A percentile compares a stretch with the other conserved stretches of the same genome.
Evolutionary conservation across 2,329 filamentous ascomycete genomes (phyloP).

Genomic region (Capronia americana): DNA sequence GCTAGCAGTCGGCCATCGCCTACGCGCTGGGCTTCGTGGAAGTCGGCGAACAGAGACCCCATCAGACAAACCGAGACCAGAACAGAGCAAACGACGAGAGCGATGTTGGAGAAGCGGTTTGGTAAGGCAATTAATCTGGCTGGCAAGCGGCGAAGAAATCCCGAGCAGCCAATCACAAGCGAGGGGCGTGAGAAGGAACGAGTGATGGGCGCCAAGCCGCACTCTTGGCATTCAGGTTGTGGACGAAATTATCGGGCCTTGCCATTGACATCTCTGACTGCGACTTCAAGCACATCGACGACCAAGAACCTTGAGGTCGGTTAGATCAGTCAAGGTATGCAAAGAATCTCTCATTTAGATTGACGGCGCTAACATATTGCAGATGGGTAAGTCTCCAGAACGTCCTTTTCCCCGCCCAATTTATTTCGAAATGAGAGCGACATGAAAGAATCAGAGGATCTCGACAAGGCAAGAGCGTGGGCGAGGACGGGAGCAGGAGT

Average conservation of each 20-base stretch:
- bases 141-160: constrained; percentile 13
- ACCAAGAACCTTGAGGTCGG: constrained; percentile 45
- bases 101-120: neutral
- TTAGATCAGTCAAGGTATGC: constrained; percentile 57
- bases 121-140: neutral
- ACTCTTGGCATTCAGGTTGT: constrained; percentile 30
- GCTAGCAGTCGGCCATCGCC: constrained; percentile 76
- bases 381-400: constrained; percentile 67
- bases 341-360: constrained; percentile 27
- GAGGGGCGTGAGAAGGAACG: neutral
- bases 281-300: constrained; percentile 39
- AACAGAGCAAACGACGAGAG: neutral
- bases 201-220: constrained; percentile 19
- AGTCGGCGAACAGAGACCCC: constrained; percentile 76
- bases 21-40: constrained; percentile 69
- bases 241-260: constrained; percentile 19
- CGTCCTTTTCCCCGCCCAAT: constrained; percentile 20
- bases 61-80: constrained; percentile 53
- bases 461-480: neutral
- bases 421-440: neutral
- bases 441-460: neutral
- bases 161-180: constrained; percentile 24
- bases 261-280: constrained; percentile 7
- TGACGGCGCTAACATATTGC: constrained; percentile 42
- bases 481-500: neutral